Evolutionary conservation across 2,329 filamentous ascomycete species (phyloP).

Genomic region (Ceratocystis diversiconidia): DNA sequence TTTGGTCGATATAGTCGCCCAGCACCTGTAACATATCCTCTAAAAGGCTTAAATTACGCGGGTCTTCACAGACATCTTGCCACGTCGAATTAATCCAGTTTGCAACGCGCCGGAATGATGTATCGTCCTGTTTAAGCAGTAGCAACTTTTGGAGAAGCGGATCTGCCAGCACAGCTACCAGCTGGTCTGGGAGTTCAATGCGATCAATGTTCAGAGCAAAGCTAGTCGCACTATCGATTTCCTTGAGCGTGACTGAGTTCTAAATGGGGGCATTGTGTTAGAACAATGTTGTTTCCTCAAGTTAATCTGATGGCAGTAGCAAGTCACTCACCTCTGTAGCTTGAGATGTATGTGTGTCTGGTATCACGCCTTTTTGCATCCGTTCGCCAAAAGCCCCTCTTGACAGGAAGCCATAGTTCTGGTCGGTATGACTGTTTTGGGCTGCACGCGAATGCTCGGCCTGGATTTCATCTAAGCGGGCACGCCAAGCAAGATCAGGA

Average conservation of each 20-base stretch:
- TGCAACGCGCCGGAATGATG: conserved; percentile 37
- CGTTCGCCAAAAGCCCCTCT: conserved; percentile 41
- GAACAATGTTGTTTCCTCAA: too few species aligned
- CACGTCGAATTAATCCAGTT: conserved; percentile 46
- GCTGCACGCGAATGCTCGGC: conserved; percentile 36
- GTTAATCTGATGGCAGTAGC: background rate
- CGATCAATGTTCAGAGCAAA: conserved; percentile 62
- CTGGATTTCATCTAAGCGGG: conserved; percentile 53
- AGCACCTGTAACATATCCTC: conserved; percentile 42
- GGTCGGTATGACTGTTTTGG: conserved; percentile 26
- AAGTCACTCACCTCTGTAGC: conserved; percentile 45
- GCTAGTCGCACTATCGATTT: conserved; percentile 55
- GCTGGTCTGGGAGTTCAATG: conserved; percentile 68
- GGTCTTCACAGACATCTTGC: conserved; percentile 40
- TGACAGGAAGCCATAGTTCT: conserved; percentile 24
- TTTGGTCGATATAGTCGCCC: conserved; percentile 39
- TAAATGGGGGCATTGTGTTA: conserved; percentile 21
- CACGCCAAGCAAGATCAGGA: conserved; percentile 63
- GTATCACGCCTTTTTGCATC: conserved; percentile 32
- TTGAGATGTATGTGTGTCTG: conserved; percentile 58
- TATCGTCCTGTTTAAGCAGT: conserved; percentile 44
- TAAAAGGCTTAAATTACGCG: conserved; percentile 34
- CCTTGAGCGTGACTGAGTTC: conserved; percentile 56
- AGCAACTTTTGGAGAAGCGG: conserved; percentile 66
- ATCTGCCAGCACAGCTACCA: conserved; percentile 62